Evolutionary conservation across 164 flowering plant genomes (phyloP), one percentile per base, ranked within the genome.

Genomic region (Dillenia suffruticosa): DNA sequence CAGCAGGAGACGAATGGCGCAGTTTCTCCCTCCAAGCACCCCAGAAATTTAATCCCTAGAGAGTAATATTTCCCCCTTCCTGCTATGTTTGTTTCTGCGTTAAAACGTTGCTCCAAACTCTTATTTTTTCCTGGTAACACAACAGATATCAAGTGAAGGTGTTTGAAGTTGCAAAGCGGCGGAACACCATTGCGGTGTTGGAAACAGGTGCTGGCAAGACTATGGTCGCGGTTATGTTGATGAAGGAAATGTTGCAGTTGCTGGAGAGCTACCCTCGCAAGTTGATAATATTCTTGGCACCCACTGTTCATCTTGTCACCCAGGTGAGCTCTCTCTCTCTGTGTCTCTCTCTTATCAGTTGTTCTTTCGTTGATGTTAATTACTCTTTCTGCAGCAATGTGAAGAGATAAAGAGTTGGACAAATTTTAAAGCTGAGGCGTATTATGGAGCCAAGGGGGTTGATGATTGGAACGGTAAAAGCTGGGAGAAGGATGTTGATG

Each of bases 171-270:
- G 98, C 96, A 10, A 66, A 57, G 73, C 61, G 54, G 75, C 82
- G 82, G 65, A 92, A 92, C 58, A 88, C 89, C 1, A 88, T 92
- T 8, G 98, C 92, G 1, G 86, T 88, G 52, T 62, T 90, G 77
- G 90, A 85, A 9, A 87, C 90, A 2, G 98, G 96, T 12, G 49
- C 85, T 9, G 93, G 92, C 2, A 92, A 92, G 74, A 82, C 96
- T 1, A 74, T 82, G 85, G 79, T 90, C 1, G 88, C 92, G 4
- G 77, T 81, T 5, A 86, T 90, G 96, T 68, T 92, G 17, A 86
- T 92, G 22, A 77, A 72, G 59, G 80, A 80, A 24, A 68, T 88
- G 8, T 82, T 72, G 53, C 46, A 66, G 49, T 48, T 70, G 5
- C n/a, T 81, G 17, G 71, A 74, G 71, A 46, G 57, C 12, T 19